Percentiles rank a stretch among this genome's conserved stretches.
Conservation (phyloP, 192 early-diverging fungal species). For the Mortierella alpina region DNA sequence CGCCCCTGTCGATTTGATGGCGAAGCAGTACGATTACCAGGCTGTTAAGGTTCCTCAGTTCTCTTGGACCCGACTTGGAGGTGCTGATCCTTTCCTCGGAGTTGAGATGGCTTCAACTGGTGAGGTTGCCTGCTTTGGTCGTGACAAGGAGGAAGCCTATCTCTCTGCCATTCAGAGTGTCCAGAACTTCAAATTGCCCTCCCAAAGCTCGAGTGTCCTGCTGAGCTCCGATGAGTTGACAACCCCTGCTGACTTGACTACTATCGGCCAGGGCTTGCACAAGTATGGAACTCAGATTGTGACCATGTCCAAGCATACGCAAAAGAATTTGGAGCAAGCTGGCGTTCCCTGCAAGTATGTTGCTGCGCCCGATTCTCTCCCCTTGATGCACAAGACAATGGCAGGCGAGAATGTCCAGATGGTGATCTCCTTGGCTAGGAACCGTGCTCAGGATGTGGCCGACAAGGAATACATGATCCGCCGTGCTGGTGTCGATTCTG, state of each 20-base stretch:
- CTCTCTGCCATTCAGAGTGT: constrained; percentile 83
- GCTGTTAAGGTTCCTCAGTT: constrained; percentile 97
- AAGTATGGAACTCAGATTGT: constrained; percentile 76
- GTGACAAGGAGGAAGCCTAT: constrained; percentile 90
- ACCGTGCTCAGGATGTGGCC: constrained; percentile 65
- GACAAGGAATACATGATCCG: constrained; percentile 85
- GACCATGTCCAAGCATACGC: constrained; percentile 72
- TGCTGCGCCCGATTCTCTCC: constrained; percentile 62
- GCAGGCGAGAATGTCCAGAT: constrained; percentile 73
- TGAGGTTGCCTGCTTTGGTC: constrained; percentile 97
- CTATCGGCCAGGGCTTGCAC: constrained; percentile 75
- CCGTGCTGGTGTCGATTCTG: constrained; percentile 96
- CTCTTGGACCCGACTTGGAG: constrained; percentile 93
- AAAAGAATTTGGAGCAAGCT: constrained; percentile 57
- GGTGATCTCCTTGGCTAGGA: constrained; percentile 78
- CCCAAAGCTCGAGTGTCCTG: constrained; percentile 72
- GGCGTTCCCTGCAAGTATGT: constrained; percentile 50
- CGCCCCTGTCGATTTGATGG: constrained; percentile 64
- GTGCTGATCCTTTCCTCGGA: constrained; percentile 96
- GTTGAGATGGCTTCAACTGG: constrained; percentile 99
- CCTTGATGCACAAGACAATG: constrained; percentile 69
- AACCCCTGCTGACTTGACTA: constrained; percentile 71
- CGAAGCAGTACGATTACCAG: constrained; percentile 74
- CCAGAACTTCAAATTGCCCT: constrained; percentile 91
- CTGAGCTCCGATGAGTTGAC: constrained; percentile 80